Conservation (phyloP, 306 rosid genomes). For the Dalbergia cultrata region DNA sequence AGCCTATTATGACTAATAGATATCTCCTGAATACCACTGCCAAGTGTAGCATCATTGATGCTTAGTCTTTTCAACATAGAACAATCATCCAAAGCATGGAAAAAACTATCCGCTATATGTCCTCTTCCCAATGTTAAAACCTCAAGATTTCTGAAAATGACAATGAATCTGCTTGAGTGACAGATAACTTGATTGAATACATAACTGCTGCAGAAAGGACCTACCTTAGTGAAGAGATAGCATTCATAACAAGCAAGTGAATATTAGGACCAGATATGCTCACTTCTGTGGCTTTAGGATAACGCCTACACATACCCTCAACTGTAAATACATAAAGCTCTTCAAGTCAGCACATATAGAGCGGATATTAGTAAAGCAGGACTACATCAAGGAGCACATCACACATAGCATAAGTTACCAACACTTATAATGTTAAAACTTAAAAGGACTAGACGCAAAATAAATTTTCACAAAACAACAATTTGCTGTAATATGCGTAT, state of each 20-base stretch:
- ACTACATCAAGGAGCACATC: not conserved
- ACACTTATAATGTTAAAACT: not conserved
- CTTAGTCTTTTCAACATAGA: slow-evolving; percentile 69
- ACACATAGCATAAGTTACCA: not conserved
- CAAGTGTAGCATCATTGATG: slow-evolving; percentile 79
- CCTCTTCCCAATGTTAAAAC: slow-evolving; percentile 76
- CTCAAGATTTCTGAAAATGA: slow-evolving; percentile 74
- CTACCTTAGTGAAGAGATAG: slow-evolving; percentile 73
- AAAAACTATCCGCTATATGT: slow-evolving; percentile 65
- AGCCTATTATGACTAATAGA: slow-evolving; percentile 72
- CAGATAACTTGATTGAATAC: not conserved
- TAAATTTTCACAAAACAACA: not conserved
- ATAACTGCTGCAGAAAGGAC: slow-evolving; percentile 22
- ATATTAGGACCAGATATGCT: slow-evolving; percentile 67
- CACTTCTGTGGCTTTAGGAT: slow-evolving; percentile 80
- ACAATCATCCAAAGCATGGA: slow-evolving; percentile 71
- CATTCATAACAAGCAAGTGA: slow-evolving; percentile 70
- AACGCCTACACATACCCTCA: slow-evolving; percentile 77
- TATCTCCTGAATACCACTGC: slow-evolving; percentile 82
- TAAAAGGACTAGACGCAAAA: not conserved
- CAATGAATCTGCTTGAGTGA: slow-evolving; percentile 42
- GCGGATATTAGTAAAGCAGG: not conserved
- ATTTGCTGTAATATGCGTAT: not conserved
- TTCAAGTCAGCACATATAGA: slow-evolving; percentile 7
- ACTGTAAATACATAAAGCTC: slow-evolving; percentile 58